A percentile compares a stretch with the other conserved stretches of the same genome.
Conservation (phyloP, 331 rosid species). For the Ulmus americana region DNA sequence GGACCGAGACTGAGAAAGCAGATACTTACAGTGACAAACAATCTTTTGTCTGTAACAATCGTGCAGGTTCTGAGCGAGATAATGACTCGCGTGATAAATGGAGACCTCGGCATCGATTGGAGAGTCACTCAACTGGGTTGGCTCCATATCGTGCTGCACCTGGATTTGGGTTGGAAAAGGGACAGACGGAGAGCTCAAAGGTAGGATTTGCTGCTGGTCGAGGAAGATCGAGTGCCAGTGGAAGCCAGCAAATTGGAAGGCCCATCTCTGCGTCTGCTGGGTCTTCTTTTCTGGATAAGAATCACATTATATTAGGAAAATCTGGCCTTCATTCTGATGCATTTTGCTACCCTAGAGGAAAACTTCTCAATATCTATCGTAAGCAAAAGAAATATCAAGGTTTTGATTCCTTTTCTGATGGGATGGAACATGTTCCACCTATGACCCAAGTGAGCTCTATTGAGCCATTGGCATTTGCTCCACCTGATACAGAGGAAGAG, state of each 20-base stretch:
- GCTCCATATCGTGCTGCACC: constrained; percentile 69
- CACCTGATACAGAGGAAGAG: constrained; percentile 65
- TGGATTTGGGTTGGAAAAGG: constrained; percentile 66
- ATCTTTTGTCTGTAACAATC: constrained; percentile 40
- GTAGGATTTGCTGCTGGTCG: constrained; percentile 59
- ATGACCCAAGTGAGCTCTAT: constrained; percentile 33
- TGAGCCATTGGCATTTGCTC: constrained; percentile 58
- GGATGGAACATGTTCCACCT: constrained; percentile 39
- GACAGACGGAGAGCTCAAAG: constrained; percentile 48
- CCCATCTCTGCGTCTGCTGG: constrained; percentile 39
- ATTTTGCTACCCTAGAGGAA: constrained; percentile 59
- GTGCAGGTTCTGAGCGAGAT: constrained; percentile 50
- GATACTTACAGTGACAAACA: constrained; percentile 43
- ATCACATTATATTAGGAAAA: constrained; percentile 38
- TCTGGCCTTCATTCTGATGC: constrained; percentile 27
- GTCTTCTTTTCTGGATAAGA: constrained; percentile 29
- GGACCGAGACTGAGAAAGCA: constrained; percentile 48
- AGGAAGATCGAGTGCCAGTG: constrained; percentile 48
- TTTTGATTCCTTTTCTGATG: constrained; percentile 38
- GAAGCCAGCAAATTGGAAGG: constrained; percentile 39
- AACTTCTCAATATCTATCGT: constrained; percentile 67
- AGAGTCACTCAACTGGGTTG: constrained; percentile 49
- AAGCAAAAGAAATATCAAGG: constrained; percentile 37
- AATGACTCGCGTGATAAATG: constrained; percentile 64
- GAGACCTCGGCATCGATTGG: constrained; percentile 77